phyloP scores from a whole-genome alignment of 2,329 filamentous ascomycete species.

The Cladophialophora yegresii region DNA sequence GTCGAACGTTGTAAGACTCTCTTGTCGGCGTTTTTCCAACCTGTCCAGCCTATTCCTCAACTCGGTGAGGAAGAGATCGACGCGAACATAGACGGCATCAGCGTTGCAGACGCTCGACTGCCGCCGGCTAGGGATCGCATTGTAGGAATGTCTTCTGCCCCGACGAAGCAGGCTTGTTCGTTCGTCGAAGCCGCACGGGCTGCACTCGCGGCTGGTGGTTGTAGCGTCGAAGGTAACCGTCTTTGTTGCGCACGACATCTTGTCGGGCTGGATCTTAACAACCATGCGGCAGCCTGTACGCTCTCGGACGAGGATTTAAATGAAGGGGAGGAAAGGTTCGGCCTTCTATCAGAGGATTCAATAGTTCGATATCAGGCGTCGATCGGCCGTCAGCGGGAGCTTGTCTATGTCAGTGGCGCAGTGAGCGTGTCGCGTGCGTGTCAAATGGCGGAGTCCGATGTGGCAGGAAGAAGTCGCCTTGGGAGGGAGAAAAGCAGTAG shows the following conservation, averaged over 20 bases:
- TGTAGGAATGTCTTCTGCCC: constrained; percentile 50
- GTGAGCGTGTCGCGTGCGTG: constrained; percentile 7
- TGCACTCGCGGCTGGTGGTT: constrained; percentile 22
- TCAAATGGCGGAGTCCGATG: neutral
- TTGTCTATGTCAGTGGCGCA: constrained; percentile 14
- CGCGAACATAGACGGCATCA: constrained; percentile 50
- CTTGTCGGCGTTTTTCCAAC: constrained; percentile 82
- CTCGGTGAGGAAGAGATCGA: constrained; percentile 65
- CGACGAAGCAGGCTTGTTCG: constrained; percentile 35
- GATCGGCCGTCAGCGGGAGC: constrained; percentile 8
- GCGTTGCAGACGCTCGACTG: constrained; percentile 50
- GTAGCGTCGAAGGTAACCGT: constrained; percentile 26
- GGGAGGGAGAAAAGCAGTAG: constrained; percentile 18
- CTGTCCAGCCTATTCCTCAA: constrained; percentile 83
- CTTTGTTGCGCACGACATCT: constrained; percentile 30
- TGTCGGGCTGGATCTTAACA: neutral
- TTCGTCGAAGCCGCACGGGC: constrained; percentile 23
- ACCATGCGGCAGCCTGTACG: constrained; percentile 24
- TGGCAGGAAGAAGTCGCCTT: neutral
- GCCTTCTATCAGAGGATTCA: neutral
- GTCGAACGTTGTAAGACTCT: constrained; percentile 78
- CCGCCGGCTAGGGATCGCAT: constrained; percentile 42
- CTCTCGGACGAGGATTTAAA: neutral
- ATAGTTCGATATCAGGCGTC: constrained; percentile 5
- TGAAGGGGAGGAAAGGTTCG: neutral